Evolutionary conservation across 768 basidiomycete genomes (phyloP), one percentile per base, ranked within the genome.

Genomic region (Pleurotus djamor): DNA sequence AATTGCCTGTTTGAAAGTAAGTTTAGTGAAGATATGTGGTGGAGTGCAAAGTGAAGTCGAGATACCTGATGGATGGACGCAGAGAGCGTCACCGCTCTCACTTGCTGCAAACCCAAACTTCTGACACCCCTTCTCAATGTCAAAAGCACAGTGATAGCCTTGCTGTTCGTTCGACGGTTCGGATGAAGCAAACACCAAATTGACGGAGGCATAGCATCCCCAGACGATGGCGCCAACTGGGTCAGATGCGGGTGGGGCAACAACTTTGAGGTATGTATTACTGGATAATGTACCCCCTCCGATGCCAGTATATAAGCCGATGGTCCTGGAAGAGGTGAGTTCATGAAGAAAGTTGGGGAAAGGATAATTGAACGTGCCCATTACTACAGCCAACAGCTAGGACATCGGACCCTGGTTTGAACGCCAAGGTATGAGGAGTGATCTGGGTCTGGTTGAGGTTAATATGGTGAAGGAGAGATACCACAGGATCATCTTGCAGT

Each of bases 71-170:
- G 77, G 64, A 59, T 80, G 74, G 3, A 87, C 36, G 5, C 76
- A 69, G 17, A 86, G 67, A 9, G 76, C 74, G 65, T 88, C 86
- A 41, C 87, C 87, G 3, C 79, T 76, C 63, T 83, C 84, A 1
- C 63, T 56, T 1, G 79, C 77, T 55, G 81, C 75, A 41, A 88
- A 76, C 5, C 66, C 58, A 58, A 77, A 72, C 0, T 65, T 54
- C 3, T 58, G 51, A 43, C 47, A 65, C 5, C 65, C 59, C 38
- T 45, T 67, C 14, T 54, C 59, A 1, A 75, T 61, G 65, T 88
- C 84, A 54, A 84, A 82, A 4, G 74, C 81, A 44, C 72, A 76
- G 61, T 89, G 87, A 43, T 66, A 74, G 0, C 86, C 85, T 3
- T 47, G 58, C 10, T 69, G 69, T 33, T 57, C 59, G 7, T 64